Conservation (phyloP, 2,329 filamentous ascomycete species). For the Cordyceps pruinosa region DNA sequence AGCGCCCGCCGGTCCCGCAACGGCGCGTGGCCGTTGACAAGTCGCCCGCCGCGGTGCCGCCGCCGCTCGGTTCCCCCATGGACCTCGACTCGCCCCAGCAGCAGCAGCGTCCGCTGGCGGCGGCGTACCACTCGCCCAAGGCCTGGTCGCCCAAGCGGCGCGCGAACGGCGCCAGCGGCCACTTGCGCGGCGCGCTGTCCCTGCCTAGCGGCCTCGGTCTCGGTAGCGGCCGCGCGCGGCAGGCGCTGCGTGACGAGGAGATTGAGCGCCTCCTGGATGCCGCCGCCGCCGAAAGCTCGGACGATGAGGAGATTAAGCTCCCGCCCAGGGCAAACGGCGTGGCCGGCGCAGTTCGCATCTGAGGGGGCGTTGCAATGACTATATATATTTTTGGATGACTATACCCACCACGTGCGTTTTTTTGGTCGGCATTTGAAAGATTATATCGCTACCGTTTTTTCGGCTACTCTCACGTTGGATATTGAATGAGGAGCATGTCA, state of each 20-base stretch:
- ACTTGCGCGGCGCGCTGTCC: conserved; percentile 37
- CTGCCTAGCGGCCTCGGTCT: conserved; percentile 42
- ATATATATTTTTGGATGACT: not conserved
- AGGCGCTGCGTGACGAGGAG: conserved; percentile 45
- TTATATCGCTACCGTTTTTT: not conserved
- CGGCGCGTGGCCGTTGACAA: conserved; percentile 45
- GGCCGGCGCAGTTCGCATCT: conserved; percentile 15
- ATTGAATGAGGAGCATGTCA: not conserved
- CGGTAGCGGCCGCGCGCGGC: conserved; percentile 30
- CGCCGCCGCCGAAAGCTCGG: conserved; percentile 47
- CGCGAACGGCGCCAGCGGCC: conserved; percentile 32
- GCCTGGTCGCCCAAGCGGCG: conserved; percentile 37
- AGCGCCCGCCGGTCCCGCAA: conserved; percentile 34
- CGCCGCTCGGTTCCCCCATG: conserved; percentile 38
- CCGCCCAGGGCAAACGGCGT: conserved; percentile 28
- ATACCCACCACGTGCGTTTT: not conserved
- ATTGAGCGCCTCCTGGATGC: conserved; percentile 53
- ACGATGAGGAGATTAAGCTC: conserved; percentile 51
- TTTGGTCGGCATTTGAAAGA: not conserved
- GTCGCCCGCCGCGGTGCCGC: conserved; percentile 29
- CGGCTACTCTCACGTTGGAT: not conserved
- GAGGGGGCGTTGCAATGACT: not conserved
- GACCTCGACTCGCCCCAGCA: conserved; percentile 33
- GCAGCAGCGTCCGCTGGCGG: conserved; percentile 17
- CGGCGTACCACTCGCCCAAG: conserved; percentile 20